Base-by-base conservation (phyloP, 768 basidiomycete species). In the Lactarius deliciosus region DNA sequence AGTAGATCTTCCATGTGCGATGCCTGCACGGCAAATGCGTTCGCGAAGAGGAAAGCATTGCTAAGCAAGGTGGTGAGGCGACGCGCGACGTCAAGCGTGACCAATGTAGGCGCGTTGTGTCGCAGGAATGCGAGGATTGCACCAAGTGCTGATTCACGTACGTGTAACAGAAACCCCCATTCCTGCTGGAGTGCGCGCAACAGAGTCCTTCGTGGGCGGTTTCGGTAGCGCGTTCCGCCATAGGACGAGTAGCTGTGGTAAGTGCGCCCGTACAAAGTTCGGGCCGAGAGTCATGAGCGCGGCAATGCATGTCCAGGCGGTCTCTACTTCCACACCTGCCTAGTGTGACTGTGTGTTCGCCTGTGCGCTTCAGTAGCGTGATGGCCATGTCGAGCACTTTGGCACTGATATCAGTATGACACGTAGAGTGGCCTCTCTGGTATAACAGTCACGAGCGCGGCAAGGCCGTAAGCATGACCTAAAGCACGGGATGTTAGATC, bases 201-300 rank as follows among this genome's bases (percentile, higher is more conserved):
- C 81, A 18, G 86, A 80, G 72, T 98, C 96, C 75, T 97, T 97
- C 72, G 83, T 90, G 0, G 93, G 95, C 0, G 94, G 90, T 76
- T 98, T 99, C 1, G 97, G 95, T 0, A 99, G 81, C 1, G 96
- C 95, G 71, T 99, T 99, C 38, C 97, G 83, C 97, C 97, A 99
- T 3, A 99, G 84, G 0, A 98, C 94, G 47, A 98, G 83, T 20
- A 98, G 81, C 71, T 98, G 96, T 0, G 96, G 91, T 2, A 98
- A 84, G 75, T 99, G 95, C 0, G 94, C 86, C 20, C 93, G 88
- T 61, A 98, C 94, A 70, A 98, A 97, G 71, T 94, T 91, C 3
- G 92, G 93, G 0, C 96, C 96, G 8, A 97, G 86, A 2, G 89
- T 84, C 92, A 98, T 94, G 34, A 98, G 78, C 0, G 94, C 89